A percentile compares a stretch with the other conserved stretches of the same genome.
Evolutionary conservation across 305 asterid species (phyloP).

Genomic region (Fraxinus ornus): DNA sequence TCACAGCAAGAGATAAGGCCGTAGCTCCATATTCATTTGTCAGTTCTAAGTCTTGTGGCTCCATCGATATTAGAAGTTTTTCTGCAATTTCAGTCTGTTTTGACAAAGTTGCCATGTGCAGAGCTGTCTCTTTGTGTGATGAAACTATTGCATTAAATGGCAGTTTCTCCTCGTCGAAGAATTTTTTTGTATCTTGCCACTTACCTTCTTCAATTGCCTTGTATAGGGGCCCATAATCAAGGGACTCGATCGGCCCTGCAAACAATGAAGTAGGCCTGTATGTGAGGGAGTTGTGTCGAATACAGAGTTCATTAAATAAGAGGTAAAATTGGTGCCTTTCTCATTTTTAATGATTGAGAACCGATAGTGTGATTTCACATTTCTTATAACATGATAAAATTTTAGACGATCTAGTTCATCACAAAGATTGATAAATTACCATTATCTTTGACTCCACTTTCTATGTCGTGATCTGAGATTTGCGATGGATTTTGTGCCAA

Average conservation of each 20-base stretch:
- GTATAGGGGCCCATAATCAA: not conserved
- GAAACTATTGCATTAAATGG: constrained; percentile 24
- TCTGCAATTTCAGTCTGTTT: constrained; percentile 29
- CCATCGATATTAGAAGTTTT: constrained; percentile 24
- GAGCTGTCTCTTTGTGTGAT: constrained; percentile 30
- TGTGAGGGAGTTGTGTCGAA: not conserved
- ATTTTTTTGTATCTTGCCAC: not conserved
- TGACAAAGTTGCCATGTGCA: constrained; percentile 30
- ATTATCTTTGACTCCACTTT: not conserved
- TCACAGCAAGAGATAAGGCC: constrained; percentile 30
- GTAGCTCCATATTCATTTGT: constrained; percentile 27
- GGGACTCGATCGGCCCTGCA: not conserved
- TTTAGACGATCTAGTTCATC: not conserved
- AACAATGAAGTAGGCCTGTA: not conserved
- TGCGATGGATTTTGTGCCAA: too few relatives aligned
- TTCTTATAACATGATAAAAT: not conserved
- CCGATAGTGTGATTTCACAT: not conserved
- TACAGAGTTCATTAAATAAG: not conserved
- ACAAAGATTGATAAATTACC: not conserved
- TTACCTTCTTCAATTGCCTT: not conserved
- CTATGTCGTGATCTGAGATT: not conserved
- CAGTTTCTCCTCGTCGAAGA: not conserved
- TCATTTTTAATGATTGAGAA: not conserved
- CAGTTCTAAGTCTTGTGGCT: constrained; percentile 22
- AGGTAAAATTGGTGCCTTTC: not conserved